Conservation (phyloP, 805 yeast species). For the Candida manassasensis region DNA sequence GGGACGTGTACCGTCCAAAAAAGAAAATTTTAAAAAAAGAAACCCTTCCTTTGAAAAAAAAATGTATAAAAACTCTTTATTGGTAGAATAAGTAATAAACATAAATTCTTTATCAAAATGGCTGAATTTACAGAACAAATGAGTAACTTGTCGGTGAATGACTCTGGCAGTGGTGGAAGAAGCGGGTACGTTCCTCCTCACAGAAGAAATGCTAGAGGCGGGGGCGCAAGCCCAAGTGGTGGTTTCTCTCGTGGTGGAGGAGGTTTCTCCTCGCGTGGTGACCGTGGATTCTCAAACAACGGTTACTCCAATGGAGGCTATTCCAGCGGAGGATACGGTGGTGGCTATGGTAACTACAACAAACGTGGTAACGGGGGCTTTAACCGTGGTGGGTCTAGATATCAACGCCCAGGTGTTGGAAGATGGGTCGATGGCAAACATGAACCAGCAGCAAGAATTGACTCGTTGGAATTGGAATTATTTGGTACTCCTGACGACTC, state of each 20-base stretch:
- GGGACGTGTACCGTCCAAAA: neutral
- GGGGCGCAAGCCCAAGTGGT: constrained; percentile 10
- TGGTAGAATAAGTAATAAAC: neutral
- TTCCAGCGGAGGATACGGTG: constrained; percentile 18
- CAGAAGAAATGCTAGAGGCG: constrained; percentile 27
- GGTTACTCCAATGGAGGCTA: constrained; percentile 14
- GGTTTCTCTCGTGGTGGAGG: constrained; percentile 9
- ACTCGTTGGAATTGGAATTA: constrained; percentile 67
- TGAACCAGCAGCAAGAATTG: constrained; percentile 71
- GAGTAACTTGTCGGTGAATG: constrained; percentile 51
- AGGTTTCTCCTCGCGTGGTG: constrained; percentile 1
- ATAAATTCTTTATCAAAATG: constrained; percentile 28
- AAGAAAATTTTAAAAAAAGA: constrained; percentile 4
- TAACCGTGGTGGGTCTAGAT: constrained; percentile 25
- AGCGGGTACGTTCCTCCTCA: constrained; percentile 57
- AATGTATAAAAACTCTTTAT: constrained; percentile 2
- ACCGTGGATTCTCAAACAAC: constrained; percentile 9
- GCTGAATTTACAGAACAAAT: constrained; percentile 55
- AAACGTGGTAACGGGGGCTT: constrained; percentile 26
- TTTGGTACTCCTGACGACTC: constrained; percentile 80
- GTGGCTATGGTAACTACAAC: constrained; percentile 18
- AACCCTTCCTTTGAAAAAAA: neutral
- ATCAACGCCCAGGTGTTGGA: constrained; percentile 59
- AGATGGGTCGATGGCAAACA: constrained; percentile 85
- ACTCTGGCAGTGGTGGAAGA: constrained; percentile 20